A percentile compares a stretch with the other conserved stretches of the same genome.
Conservation (phyloP, 1,139 yeast species). For the Yamadazyma friedrichii region DNA sequence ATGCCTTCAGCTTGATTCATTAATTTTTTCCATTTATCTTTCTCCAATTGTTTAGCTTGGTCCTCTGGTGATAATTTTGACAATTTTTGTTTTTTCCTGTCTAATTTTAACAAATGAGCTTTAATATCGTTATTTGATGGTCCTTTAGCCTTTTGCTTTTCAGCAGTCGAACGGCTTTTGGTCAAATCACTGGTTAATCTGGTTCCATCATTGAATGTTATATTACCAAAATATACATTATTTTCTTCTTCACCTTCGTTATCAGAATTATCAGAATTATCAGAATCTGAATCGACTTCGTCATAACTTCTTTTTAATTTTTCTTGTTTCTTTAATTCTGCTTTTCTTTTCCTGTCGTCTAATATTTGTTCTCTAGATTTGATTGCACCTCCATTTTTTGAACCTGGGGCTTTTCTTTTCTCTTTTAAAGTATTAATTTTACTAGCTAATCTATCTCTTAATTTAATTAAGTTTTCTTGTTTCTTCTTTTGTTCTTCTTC, state of each 20-base stretch:
- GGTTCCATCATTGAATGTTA: slow-evolving; percentile 80
- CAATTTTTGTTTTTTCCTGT: slow-evolving; percentile 67
- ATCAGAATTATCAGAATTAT: slow-evolving; percentile 15
- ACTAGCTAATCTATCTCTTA: slow-evolving; percentile 69
- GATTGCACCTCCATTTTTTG: slow-evolving; percentile 77
- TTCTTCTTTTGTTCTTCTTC: slow-evolving; percentile 49
- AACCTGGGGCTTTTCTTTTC: slow-evolving; percentile 89
- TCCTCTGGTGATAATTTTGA: slow-evolving; percentile 63
- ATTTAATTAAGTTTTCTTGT: slow-evolving; percentile 57
- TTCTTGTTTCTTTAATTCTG: slow-evolving; percentile 38
- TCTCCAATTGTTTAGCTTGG: slow-evolving; percentile 58
- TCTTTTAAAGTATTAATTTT: slow-evolving; percentile 71
- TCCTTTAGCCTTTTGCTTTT: slow-evolving; percentile 64
- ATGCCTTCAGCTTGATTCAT: slow-evolving; percentile 86
- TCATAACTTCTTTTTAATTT: slow-evolving; percentile 38
- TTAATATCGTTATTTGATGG: slow-evolving; percentile 83
- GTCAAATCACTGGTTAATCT: slow-evolving; percentile 75
- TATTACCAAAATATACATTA: slow-evolving; percentile 73
- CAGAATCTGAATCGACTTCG: slow-evolving; percentile 22
- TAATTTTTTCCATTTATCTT: slow-evolving; percentile 82
- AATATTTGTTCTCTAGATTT: slow-evolving; percentile 74
- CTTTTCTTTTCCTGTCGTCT: slow-evolving; percentile 51
- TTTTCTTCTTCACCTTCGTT: slow-evolving; percentile 32
- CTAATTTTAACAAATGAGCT: slow-evolving; percentile 77
- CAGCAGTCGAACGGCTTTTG: slow-evolving; percentile 51